A percentile compares a stretch with the other conserved stretches of the same genome.
These are phyloP conservation scores for Phytopythium chamaehyphon DNA, from an alignment of 352 stramenopile species.

Conservation along the genomic window DNA sequence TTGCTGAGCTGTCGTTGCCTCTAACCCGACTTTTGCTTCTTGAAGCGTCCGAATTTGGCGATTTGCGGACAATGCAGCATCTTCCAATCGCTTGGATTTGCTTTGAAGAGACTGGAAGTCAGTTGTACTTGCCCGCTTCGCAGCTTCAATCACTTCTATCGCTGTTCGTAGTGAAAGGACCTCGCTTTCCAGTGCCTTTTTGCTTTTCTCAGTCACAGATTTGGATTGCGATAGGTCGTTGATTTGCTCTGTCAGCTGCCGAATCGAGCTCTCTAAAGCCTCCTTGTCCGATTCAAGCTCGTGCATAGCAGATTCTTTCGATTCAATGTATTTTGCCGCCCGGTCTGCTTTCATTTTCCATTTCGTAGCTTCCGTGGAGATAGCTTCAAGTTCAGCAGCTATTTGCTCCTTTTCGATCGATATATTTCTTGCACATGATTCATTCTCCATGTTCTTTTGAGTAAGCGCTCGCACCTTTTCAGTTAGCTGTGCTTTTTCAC, in stretches of 20 bases:
- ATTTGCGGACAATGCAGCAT: slow-evolving; percentile 16
- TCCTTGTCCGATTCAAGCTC: slow-evolving; percentile 30
- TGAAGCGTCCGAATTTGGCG: slow-evolving; percentile 18
- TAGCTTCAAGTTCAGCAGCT: slow-evolving; percentile 11
- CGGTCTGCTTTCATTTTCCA: slow-evolving; percentile 30
- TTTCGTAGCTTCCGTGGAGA: slow-evolving; percentile 17
- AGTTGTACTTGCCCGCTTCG: slow-evolving; percentile 8
- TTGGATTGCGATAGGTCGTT: slow-evolving; percentile 14
- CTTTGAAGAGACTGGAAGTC: slow-evolving; percentile 27
- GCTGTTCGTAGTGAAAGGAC: slow-evolving; percentile 16
- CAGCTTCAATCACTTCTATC: slow-evolving; percentile 18
- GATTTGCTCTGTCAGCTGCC: slow-evolving; percentile 22
- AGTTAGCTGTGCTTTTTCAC: slow-evolving; percentile 22
- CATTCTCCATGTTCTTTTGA: slow-evolving; percentile 17
- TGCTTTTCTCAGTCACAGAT: slow-evolving; percentile 18
- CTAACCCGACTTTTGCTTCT: slow-evolving; percentile 22
- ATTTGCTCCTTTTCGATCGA: slow-evolving; percentile 17
- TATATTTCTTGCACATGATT: slow-evolving; percentile 7
- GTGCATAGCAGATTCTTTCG: slow-evolving; percentile 12
- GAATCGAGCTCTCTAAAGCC: slow-evolving; percentile 13
- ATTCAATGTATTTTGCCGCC: slow-evolving; percentile 30
- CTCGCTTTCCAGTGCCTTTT: slow-evolving; percentile 19
- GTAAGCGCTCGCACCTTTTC: slow-evolving; percentile 26
- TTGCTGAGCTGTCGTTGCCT: slow-evolving; percentile 18
- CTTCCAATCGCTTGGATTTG: slow-evolving; percentile 29